Evolutionary conservation across 495 filamentous ascomycete genomes (phyloP).

Genomic region (Hamigera avellanea): DNA sequence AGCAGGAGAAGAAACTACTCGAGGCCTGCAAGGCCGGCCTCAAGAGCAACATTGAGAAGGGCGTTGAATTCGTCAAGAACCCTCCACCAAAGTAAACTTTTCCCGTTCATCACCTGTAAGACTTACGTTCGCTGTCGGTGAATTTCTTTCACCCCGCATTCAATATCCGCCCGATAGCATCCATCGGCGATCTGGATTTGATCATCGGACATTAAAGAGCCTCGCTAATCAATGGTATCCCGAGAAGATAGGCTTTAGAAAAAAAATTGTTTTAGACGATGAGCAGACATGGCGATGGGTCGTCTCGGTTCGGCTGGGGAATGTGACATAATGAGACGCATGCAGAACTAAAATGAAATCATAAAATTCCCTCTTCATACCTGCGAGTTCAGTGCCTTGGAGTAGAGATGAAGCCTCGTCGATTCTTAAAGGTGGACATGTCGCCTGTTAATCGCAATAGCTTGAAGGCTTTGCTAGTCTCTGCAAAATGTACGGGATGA

Average conservation of each 20-base stretch:
- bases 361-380: slow-evolving; percentile 6
- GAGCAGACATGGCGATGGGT: slow-evolving; percentile 6
- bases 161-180: slow-evolving; percentile 7
- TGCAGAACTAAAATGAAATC: slow-evolving; percentile 12
- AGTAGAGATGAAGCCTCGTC: no score
- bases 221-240: slow-evolving; percentile 30
- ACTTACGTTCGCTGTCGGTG: slow-evolving; percentile 7
- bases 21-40: slow-evolving; percentile 60
- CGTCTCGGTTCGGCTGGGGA: slow-evolving; percentile 2
- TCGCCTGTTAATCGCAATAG: no score
- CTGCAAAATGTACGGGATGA: not conserved
- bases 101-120: slow-evolving; percentile 10
- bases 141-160: slow-evolving; percentile 8
- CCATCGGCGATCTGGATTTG: slow-evolving; percentile 7
- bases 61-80: slow-evolving; percentile 79
- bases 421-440: no score
- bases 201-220: slow-evolving; percentile 15
- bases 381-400: not conserved
- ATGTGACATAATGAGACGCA: slow-evolving; percentile 5
- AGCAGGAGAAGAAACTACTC: slow-evolving; percentile 79
- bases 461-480: no score
- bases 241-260: slow-evolving; percentile 37
- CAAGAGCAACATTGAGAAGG: slow-evolving; percentile 88
- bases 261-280: slow-evolving; percentile 19
- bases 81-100: slow-evolving; percentile 59